Evolutionary conservation across 1,139 yeast species (phyloP).

Genomic region (Lodderomyces elongisporus): DNA sequence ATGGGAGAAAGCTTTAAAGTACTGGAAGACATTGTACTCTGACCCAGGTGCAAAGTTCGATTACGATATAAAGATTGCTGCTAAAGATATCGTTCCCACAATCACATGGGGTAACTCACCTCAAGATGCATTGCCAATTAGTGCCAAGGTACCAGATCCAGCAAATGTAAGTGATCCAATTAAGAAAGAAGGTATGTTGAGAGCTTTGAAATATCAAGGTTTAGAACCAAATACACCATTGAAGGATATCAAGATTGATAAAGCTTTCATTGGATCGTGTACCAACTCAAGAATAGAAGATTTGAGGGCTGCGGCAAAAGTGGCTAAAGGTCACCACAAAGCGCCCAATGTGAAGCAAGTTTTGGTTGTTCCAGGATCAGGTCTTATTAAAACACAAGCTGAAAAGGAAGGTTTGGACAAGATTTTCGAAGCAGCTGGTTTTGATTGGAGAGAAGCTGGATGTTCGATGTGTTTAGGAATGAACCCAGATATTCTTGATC

Average conservation of each 20-base stretch:
- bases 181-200: conserved; percentile 77
- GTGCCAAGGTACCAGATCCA: conserved; percentile 89
- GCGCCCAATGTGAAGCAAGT: conserved; percentile 79
- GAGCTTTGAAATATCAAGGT: conserved; percentile 92
- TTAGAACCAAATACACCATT: conserved; percentile 78
- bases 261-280: conserved; percentile 96
- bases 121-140: conserved; percentile 94
- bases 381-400: conserved; percentile 87
- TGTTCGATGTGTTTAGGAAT: conserved; percentile 99
- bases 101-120: conserved; percentile 99
- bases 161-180: conserved; percentile 52
- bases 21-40: conserved; percentile 84
- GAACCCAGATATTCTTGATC: conserved; percentile 95
- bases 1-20: conserved; percentile 89
- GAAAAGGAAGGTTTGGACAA: conserved; percentile 92
- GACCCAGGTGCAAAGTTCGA: conserved; percentile 91
- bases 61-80: conserved; percentile 73
- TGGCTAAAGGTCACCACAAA: conserved; percentile 84
- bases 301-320: conserved; percentile 89
- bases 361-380: conserved; percentile 95
- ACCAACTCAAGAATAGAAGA: conserved; percentile 98
- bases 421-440: conserved; percentile 86
- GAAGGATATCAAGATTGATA: conserved; percentile 69
- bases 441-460: conserved; percentile 99
- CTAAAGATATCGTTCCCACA: conserved; percentile 86